Evolutionary conservation across 768 basidiomycete species (phyloP).

Genomic region (Artomyces pyxidatus): DNA sequence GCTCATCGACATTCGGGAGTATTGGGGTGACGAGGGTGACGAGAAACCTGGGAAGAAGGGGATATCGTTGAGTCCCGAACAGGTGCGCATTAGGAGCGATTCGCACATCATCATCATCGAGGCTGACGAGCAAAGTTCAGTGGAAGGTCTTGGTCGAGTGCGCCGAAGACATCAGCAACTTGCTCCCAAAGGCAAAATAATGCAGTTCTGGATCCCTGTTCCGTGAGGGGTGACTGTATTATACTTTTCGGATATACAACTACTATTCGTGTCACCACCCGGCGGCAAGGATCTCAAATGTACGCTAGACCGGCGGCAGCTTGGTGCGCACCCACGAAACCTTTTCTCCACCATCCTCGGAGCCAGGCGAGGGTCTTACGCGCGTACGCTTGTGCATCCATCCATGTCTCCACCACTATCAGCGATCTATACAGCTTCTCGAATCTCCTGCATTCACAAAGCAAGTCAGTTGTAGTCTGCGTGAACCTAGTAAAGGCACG

Average conservation of each 20-base stretch:
- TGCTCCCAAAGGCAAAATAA: constrained; percentile 5
- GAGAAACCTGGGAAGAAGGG: constrained; percentile 80
- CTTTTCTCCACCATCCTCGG: constrained; percentile 48
- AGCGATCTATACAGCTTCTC: constrained; percentile 43
- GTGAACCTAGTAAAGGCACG: constrained; percentile 19
- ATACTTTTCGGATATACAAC: constrained; percentile 3
- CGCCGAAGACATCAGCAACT: constrained; percentile 1
- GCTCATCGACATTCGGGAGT: constrained; percentile 70
- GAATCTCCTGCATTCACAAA: constrained; percentile 43
- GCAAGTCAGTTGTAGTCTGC: background rate
- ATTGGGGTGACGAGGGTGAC: constrained; percentile 43
- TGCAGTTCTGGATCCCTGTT: too few species aligned
- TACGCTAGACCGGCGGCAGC: constrained; percentile 62
- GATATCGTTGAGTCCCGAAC: constrained; percentile 56
- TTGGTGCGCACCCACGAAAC: constrained; percentile 56
- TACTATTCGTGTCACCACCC: too few species aligned
- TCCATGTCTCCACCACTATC: constrained; percentile 44
- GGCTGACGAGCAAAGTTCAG: constrained; percentile 32
- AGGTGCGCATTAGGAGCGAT: constrained; percentile 37
- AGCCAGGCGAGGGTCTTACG: constrained; percentile 56
- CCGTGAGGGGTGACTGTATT: constrained; percentile 10
- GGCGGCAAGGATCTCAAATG: background rate
- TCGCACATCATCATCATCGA: background rate
- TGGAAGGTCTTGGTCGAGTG: constrained; percentile 10
- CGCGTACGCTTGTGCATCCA: constrained; percentile 55